phyloP scores from a whole-genome alignment of 805 yeast species.

The Nakazawaea sp. region DNA sequence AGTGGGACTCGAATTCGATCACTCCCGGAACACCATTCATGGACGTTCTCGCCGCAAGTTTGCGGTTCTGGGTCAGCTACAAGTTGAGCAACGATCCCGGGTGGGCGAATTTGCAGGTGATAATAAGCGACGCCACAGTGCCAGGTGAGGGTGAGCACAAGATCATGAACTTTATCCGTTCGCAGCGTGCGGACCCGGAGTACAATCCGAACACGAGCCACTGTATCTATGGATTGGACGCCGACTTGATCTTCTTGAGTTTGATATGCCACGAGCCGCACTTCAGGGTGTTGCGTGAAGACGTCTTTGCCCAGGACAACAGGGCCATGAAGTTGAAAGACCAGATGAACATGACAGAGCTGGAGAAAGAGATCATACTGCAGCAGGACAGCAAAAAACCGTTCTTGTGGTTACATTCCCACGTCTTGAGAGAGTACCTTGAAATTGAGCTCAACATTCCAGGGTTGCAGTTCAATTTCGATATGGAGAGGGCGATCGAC shows the following conservation, averaged over 20 bases:
- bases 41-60: slow-evolving; percentile 78
- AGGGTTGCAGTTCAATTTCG: slow-evolving; percentile 65
- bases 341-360: slow-evolving; percentile 53
- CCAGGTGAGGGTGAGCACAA: slow-evolving; percentile 99
- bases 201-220: slow-evolving; percentile 93
- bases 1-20: slow-evolving; percentile 94
- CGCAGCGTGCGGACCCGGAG: slow-evolving; percentile 80
- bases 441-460: slow-evolving; percentile 75
- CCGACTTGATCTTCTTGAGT: slow-evolving; percentile 93
- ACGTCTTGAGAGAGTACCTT: slow-evolving; percentile 80
- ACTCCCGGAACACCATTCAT: slow-evolving; percentile 99
- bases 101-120: slow-evolving; percentile 85
- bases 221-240: slow-evolving; percentile 95
- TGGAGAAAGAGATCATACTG: slow-evolving; percentile 36
- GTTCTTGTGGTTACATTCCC: slow-evolving; percentile 89
- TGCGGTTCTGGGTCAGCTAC: slow-evolving; percentile 89
- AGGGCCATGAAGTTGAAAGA: slow-evolving; percentile 38
- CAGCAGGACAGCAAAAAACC: slow-evolving; percentile 60
- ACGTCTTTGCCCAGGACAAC: slow-evolving; percentile 80
- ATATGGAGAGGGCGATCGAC: slow-evolving; percentile 91
- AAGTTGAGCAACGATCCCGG: slow-evolving; percentile 87
- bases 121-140: slow-evolving; percentile 91
- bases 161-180: slow-evolving; percentile 90
- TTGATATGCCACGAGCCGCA: slow-evolving; percentile 98
- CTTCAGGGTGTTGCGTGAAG: slow-evolving; percentile 89